A percentile compares a stretch with the other conserved stretches of the same genome.
These are phyloP conservation scores for Medicago truncatula DNA, from an alignment of 306 rosid genomes.

Conservation along the genomic window DNA sequence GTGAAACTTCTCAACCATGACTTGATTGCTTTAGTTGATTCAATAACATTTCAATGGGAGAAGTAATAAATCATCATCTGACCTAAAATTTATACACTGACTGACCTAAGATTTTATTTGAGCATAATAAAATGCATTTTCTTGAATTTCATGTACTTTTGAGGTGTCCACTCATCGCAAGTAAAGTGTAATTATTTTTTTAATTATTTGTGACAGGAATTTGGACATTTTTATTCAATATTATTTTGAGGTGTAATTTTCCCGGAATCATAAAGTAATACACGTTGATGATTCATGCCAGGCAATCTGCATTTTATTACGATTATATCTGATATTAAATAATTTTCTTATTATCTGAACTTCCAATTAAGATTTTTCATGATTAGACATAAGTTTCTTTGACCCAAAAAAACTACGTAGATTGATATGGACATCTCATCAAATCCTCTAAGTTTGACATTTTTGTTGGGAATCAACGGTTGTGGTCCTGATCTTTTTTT, in stretches of 20 bases:
- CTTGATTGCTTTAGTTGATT: too few species aligned
- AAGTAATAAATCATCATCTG: too few species aligned
- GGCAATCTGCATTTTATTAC: not conserved
- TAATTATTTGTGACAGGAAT: not conserved
- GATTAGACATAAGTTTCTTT: not conserved
- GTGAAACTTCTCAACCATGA: too few species aligned
- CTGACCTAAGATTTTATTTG: not conserved
- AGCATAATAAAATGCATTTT: not conserved
- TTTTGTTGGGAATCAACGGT: not conserved
- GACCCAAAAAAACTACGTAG: not conserved
- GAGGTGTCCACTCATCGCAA: not conserved
- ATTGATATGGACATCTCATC: not conserved
- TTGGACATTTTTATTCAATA: not conserved
- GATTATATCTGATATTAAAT: not conserved
- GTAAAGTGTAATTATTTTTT: not conserved
- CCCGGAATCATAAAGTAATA: not conserved
- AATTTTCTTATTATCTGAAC: not conserved
- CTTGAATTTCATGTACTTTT: not conserved
- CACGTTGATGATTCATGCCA: not conserved
- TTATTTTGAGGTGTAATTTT: not conserved
- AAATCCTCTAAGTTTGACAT: not conserved
- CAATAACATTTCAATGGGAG: too few species aligned
- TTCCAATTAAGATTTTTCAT: not conserved
- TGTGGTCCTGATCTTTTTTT: too few species aligned
- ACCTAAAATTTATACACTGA: too few species aligned